These are phyloP conservation scores for Hibiscus mutabilis DNA, from an alignment of 345 rosid species.

Conservation along the genomic window DNA sequence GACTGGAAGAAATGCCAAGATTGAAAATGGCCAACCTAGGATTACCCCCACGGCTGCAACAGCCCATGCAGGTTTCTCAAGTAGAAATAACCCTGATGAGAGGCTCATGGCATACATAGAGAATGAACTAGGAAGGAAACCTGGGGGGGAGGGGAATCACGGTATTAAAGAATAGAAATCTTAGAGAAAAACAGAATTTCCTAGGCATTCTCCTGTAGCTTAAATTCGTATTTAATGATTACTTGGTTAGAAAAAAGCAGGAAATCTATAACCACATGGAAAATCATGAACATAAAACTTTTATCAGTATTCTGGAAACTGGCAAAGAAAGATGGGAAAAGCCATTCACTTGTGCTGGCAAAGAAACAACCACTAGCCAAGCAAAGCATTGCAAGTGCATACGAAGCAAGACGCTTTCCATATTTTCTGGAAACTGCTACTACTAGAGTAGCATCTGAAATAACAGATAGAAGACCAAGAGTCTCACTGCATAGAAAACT, in stretches of 20 bases:
- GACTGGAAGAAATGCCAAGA: slow-evolving; percentile 86
- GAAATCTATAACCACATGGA: not conserved
- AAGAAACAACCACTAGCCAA: slow-evolving; percentile 98
- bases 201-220: not conserved
- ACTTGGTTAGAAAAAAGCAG: not conserved
- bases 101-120: slow-evolving; percentile 97
- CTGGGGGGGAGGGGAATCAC: slow-evolving; percentile 36
- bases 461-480: slow-evolving; percentile 78
- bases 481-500: slow-evolving; percentile 90
- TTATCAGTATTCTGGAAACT: not conserved
- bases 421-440: slow-evolving; percentile 87
- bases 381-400: slow-evolving; percentile 92
- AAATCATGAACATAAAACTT: not conserved
- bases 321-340: not conserved
- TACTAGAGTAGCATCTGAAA: slow-evolving; percentile 73
- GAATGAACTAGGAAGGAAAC: slow-evolving; percentile 97
- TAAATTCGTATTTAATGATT: not conserved
- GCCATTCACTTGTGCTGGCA: slow-evolving; percentile 89
- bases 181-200: not conserved
- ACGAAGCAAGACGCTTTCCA: slow-evolving; percentile 87
- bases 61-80: slow-evolving; percentile 63
- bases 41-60: slow-evolving; percentile 77
- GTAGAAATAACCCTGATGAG: slow-evolving; percentile 81
- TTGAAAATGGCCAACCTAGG: slow-evolving; percentile 97
- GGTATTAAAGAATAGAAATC: not conserved